Evolutionary conservation across 2,329 filamentous ascomycete species (phyloP).

Genomic region (Sporothrix curviconia): DNA sequence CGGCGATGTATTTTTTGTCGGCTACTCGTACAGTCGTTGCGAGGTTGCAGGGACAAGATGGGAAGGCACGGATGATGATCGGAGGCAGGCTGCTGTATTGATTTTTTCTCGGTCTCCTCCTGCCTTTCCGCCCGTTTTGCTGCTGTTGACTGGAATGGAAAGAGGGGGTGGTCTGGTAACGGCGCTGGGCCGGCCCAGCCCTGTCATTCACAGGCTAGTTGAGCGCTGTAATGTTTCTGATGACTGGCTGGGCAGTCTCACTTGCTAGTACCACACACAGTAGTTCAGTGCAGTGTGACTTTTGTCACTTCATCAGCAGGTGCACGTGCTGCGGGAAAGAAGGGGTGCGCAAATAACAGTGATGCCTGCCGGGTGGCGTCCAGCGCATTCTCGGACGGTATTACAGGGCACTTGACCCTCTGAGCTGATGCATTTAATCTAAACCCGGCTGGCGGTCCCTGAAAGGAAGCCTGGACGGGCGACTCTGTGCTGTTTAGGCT

Average conservation of each 20-base stretch:
- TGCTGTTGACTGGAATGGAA: constrained; percentile 6
- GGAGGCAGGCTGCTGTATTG: neutral
- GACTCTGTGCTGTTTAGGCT: too few relatives aligned
- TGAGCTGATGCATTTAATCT: neutral
- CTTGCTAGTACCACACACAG: neutral
- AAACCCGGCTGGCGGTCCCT: neutral
- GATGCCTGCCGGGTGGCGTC: too few relatives aligned
- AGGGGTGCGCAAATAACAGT: too few relatives aligned
- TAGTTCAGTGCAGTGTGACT: neutral
- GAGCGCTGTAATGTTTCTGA: too few relatives aligned
- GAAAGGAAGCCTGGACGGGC: too few relatives aligned
- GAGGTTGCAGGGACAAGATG: neutral
- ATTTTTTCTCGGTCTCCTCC: neutral
- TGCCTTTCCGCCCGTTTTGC: neutral
- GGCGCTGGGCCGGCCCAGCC: neutral
- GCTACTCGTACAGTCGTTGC: neutral
- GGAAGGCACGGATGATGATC: neutral
- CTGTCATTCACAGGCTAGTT: too few relatives aligned
- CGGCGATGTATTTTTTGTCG: neutral
- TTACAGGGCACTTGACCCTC: too few relatives aligned
- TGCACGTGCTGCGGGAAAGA: neutral
- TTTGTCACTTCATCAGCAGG: neutral
- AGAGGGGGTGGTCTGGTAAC: constrained; percentile 4
- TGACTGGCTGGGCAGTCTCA: constrained; percentile 3
- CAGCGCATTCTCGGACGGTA: too few relatives aligned